Evolutionary conservation across 805 yeast species (phyloP).

Genomic region (Diddensiella caesifluorescens): DNA sequence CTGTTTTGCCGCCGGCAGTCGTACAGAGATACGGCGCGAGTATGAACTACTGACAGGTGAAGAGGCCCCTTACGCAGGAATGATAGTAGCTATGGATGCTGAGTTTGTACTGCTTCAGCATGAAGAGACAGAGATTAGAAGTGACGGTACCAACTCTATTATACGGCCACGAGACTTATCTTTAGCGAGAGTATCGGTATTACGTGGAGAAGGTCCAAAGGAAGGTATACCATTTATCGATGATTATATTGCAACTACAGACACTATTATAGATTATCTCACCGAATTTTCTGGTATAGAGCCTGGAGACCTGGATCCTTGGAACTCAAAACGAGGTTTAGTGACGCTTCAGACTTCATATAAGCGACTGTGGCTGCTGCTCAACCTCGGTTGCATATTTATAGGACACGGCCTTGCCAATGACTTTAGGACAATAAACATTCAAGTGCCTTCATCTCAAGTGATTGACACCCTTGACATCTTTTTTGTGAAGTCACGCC

Average conservation of each 20-base stretch:
- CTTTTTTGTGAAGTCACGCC: conserved; percentile 67
- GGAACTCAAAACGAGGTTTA: conserved; percentile 55
- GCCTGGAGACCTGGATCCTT: conserved; percentile 80
- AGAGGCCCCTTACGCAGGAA: conserved; percentile 71
- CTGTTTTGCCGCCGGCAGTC: conserved; percentile 61
- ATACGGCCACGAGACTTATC: conserved; percentile 71
- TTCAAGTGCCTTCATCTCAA: conserved; percentile 79
- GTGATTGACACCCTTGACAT: conserved; percentile 85
- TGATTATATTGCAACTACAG: conserved; percentile 76
- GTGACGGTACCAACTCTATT: conserved; percentile 63
- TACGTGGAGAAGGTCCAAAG: conserved; percentile 56
- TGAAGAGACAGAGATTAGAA: conserved; percentile 72
- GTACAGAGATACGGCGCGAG: conserved; percentile 54
- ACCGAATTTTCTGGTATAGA: conserved; percentile 93
- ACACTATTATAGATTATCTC: conserved; percentile 68
- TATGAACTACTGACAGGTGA: conserved; percentile 59
- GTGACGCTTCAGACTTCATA: conserved; percentile 81
- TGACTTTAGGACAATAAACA: conserved; percentile 89
- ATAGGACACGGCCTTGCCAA: conserved; percentile 91
- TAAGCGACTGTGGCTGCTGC: conserved; percentile 80
- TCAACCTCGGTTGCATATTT: conserved; percentile 84
- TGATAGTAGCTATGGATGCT: conserved; percentile 89
- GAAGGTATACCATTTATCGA: conserved; percentile 83
- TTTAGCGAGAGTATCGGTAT: conserved; percentile 82
- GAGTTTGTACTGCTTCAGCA: conserved; percentile 83